Conservation (phyloP, 106 monocot species). For the Acanthochlamys bracteata region DNA sequence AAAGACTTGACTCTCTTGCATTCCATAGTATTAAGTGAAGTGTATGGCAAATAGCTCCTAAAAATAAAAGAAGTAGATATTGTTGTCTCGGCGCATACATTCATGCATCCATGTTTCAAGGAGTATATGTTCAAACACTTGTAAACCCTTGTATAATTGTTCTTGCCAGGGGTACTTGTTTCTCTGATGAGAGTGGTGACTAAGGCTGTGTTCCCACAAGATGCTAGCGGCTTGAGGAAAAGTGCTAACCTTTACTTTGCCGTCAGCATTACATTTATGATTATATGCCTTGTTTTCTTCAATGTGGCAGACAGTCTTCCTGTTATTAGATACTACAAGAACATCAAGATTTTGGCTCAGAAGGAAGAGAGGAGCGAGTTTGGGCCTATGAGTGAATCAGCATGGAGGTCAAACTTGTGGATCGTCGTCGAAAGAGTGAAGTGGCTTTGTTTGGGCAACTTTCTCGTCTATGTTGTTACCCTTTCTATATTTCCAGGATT, state of each 20-base stretch:
- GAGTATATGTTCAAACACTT: too few relatives aligned
- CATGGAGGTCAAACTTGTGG: not conserved
- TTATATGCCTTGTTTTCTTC: constrained; percentile 3
- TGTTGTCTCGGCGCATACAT: too few relatives aligned
- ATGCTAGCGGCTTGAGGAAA: not conserved
- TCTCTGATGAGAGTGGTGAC: constrained; percentile 7
- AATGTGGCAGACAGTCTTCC: constrained; percentile 7
- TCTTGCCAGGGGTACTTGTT: constrained; percentile 1
- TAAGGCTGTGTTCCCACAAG: constrained; percentile 3
- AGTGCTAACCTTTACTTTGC: constrained; percentile 9
- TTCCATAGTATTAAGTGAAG: too few relatives aligned
- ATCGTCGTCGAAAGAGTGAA: not conserved
- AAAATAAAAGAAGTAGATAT: too few relatives aligned
- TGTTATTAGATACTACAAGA: constrained; percentile 4
- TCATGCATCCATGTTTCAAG: too few relatives aligned
- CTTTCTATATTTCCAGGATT: constrained; percentile 10
- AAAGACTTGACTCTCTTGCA: too few relatives aligned
- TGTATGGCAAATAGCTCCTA: too few relatives aligned
- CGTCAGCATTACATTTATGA: constrained; percentile 8
- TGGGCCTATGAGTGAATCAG: not conserved
- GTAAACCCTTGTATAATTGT: too few relatives aligned
- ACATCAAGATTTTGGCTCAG: constrained; percentile 1
- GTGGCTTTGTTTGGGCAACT: not conserved
- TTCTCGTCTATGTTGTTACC: constrained; percentile 4
- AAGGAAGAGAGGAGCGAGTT: constrained; percentile 3